Conservation (phyloP, 1,284 basidiomycete species). For the Ganoderma sinense region DNA sequence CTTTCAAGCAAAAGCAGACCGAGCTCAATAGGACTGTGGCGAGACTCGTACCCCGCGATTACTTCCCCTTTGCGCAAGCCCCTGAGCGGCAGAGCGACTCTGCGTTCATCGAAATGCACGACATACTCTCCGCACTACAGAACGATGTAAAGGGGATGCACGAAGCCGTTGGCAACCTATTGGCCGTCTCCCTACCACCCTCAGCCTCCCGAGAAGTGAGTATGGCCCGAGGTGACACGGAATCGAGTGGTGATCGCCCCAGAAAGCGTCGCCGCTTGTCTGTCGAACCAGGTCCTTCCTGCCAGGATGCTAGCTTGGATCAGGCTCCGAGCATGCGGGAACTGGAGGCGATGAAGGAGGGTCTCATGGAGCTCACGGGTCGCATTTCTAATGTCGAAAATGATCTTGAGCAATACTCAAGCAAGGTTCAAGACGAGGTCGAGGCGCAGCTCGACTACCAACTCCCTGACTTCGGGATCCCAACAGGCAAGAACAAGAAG, state of each 20-base stretch:
- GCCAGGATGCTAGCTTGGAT: neutral
- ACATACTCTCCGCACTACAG: constrained; percentile 39
- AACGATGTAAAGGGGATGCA: constrained; percentile 30
- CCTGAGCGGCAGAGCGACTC: constrained; percentile 27
- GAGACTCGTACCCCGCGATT: constrained; percentile 44
- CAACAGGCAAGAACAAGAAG: constrained; percentile 2
- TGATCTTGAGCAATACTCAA: constrained; percentile 48
- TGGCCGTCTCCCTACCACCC: neutral
- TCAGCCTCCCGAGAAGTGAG: constrained; percentile 9
- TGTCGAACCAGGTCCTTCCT: constrained; percentile 12
- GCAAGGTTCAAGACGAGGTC: constrained; percentile 46
- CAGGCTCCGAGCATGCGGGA: constrained; percentile 32
- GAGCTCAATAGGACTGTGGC: constrained; percentile 37
- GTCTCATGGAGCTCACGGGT: constrained; percentile 47
- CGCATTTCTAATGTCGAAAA: constrained; percentile 51
- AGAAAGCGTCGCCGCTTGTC: constrained; percentile 46
- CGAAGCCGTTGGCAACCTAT: constrained; percentile 24
- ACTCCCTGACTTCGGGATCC: constrained; percentile 39
- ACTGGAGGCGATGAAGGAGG: constrained; percentile 47
- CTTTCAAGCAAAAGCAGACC: constrained; percentile 37
- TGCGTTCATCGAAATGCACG: constrained; percentile 32
- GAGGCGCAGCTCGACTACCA: constrained; percentile 38
- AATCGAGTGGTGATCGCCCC: constrained; percentile 7
- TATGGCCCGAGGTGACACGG: constrained; percentile 9
- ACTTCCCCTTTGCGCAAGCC: constrained; percentile 46